A percentile compares a stretch with the other conserved stretches of the same genome.
These are phyloP conservation scores for Carex scoparia DNA, from an alignment of 176 grass and related monocot genomes.

Conservation along the genomic window DNA sequence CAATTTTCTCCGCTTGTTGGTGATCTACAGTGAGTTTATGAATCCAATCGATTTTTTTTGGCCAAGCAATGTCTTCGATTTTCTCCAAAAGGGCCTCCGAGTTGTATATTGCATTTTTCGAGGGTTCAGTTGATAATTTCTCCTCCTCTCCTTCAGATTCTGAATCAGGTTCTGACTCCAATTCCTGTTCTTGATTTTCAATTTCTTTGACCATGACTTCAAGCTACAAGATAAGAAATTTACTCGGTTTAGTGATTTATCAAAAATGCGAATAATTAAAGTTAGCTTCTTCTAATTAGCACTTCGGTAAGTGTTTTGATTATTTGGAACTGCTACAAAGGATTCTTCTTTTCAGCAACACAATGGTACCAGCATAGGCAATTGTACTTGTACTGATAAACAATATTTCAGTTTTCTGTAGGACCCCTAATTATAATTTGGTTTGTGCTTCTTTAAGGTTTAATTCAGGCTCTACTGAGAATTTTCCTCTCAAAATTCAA, in stretches of 20 bases:
- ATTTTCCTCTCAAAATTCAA: too few species aligned
- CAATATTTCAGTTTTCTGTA: background rate
- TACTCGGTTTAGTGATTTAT: too few species aligned
- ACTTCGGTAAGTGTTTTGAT: too few species aligned
- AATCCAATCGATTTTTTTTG: constrained; percentile 62
- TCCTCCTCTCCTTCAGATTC: constrained; percentile 50
- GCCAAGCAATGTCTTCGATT: constrained; percentile 78
- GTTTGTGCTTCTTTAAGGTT: background rate
- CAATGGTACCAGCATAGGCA: background rate
- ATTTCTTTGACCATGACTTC: constrained; percentile 24
- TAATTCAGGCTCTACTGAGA: too few species aligned
- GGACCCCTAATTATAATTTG: background rate
- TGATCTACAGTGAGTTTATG: constrained; percentile 73
- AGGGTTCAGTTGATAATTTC: constrained; percentile 36
- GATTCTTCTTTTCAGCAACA: background rate
- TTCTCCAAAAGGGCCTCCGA: constrained; percentile 65
- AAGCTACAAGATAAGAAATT: background rate
- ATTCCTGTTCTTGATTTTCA: constrained; percentile 31
- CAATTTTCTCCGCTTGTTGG: constrained; percentile 48
- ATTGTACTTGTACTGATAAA: too few species aligned
- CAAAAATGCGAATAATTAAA: too few species aligned
- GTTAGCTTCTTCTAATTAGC: too few species aligned
- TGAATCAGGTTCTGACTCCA: constrained; percentile 42
- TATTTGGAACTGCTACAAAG: too few species aligned
- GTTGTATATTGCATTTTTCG: constrained; percentile 74